phyloP scores from a whole-genome alignment of 2,329 filamentous ascomycete genomes.

The Ampelomyces quisqualis region DNA sequence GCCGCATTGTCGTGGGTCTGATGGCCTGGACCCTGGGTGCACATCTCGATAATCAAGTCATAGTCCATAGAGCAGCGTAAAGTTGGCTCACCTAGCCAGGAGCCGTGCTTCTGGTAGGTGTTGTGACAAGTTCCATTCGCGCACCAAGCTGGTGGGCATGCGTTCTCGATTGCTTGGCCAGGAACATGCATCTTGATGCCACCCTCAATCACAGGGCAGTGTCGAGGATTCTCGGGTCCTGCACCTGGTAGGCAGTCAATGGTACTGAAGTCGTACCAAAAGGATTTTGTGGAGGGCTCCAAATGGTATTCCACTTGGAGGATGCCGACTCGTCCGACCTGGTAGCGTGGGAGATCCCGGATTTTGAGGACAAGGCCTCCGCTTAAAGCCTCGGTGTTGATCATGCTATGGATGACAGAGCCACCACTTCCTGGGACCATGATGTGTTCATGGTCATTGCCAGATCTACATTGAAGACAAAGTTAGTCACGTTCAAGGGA shows the following conservation, averaged over 20 bases:
- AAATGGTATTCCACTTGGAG: conserved; percentile 28
- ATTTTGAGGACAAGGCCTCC: conserved; percentile 26
- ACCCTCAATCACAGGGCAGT: conserved; percentile 25
- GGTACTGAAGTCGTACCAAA: conserved; percentile 28
- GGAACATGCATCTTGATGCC: conserved; percentile 19
- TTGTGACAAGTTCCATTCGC: conserved; percentile 8
- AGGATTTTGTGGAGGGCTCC: conserved; percentile 2
- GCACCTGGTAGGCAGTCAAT: conserved; percentile 17
- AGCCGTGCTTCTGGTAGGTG: conserved; percentile 17
- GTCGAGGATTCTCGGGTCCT: conserved; percentile 11
- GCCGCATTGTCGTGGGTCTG: background rate
- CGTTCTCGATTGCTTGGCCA: background rate
- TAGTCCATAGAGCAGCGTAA: conserved; percentile 16
- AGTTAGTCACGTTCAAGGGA: background rate
- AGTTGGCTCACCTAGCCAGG: conserved; percentile 20
- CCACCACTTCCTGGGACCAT: conserved; percentile 11
- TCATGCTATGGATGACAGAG: conserved; percentile 13
- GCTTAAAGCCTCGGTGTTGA: conserved; percentile 4
- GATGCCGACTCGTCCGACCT: conserved; percentile 19
- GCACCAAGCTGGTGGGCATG: conserved; percentile 16
- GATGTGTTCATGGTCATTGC: conserved; percentile 7
- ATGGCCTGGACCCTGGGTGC: conserved; percentile 13
- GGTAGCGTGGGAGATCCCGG: conserved; percentile 22
- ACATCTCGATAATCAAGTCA: conserved; percentile 24
- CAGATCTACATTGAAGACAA: background rate